A percentile compares a stretch with the other conserved stretches of the same genome.
phyloP scores from a whole-genome alignment of 2,329 filamentous ascomycete genomes.

The Teratosphaeria zuluensis region DNA sequence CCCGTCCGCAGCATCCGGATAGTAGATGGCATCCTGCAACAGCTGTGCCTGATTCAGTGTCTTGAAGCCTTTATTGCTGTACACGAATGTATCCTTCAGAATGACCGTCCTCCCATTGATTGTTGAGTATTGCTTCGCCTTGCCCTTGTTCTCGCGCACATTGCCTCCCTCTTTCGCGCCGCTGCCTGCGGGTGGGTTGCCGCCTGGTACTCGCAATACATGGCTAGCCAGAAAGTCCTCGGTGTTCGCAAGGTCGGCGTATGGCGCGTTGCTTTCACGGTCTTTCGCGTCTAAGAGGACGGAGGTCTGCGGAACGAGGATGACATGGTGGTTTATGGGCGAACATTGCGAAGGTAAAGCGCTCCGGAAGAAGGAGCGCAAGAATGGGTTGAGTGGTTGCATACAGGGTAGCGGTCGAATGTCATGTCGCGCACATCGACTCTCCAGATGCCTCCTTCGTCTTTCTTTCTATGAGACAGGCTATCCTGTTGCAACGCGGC shows the following conservation, averaged over 20 bases:
- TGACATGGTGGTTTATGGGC: constrained; percentile 81
- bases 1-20: constrained; percentile 77
- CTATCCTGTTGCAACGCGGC: neutral
- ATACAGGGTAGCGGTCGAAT: neutral
- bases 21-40: constrained; percentile 75
- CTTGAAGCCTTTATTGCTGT: constrained; percentile 99
- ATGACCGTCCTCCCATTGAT: constrained; percentile 88
- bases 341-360: constrained; percentile 83
- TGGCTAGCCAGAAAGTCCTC: constrained; percentile 97
- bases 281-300: constrained; percentile 81
- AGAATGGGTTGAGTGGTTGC: constrained; percentile 84
- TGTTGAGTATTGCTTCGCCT: constrained; percentile 89
- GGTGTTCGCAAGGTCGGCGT: constrained; percentile 71
- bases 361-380: constrained; percentile 98
- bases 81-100: constrained; percentile 84
- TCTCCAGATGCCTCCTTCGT: neutral
- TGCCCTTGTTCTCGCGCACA: constrained; percentile 76
- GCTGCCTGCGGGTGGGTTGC: constrained; percentile 41
- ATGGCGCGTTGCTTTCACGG: constrained; percentile 66
- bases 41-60: constrained; percentile 80
- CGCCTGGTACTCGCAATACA: constrained; percentile 72
- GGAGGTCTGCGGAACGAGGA: constrained; percentile 89
- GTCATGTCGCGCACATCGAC: neutral
- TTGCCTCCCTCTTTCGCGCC: constrained; percentile 42
- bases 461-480: neutral